Evolutionary conservation across 345 rosid species (phyloP).

Genomic region (Corchorus olitorius): DNA sequence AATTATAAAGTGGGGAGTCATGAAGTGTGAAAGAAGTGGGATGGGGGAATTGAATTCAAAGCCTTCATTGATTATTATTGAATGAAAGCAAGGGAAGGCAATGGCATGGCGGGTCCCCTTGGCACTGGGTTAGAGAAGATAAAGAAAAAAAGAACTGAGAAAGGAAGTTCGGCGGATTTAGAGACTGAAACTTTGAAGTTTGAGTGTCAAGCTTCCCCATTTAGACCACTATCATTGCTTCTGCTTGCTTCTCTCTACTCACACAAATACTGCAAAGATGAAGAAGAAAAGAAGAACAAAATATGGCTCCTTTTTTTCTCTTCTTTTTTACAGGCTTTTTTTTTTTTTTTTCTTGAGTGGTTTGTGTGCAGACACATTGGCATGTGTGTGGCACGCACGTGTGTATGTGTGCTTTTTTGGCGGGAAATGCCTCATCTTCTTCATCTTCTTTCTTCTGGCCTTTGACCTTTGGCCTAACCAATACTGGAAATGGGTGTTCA

Average conservation of each 20-base stretch:
- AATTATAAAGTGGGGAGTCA: slow-evolving; percentile 27
- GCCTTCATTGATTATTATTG: slow-evolving; percentile 48
- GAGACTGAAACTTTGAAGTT: slow-evolving; percentile 23
- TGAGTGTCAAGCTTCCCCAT: slow-evolving; percentile 18
- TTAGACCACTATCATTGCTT: slow-evolving; percentile 23
- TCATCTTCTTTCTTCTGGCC: slow-evolving; percentile 25
- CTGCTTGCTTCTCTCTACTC: slow-evolving; percentile 4
- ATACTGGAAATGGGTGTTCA: slow-evolving; percentile 20
- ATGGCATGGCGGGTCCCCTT: slow-evolving; percentile 39
- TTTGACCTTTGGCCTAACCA: slow-evolving; percentile 32
- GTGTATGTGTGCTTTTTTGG: slow-evolving; percentile 51
- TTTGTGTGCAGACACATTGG: slow-evolving; percentile 31
- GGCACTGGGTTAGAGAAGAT: slow-evolving; percentile 6
- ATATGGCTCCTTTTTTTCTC: slow-evolving; percentile 15
- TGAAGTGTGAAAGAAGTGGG: slow-evolving; percentile 32
- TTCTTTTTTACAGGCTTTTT: not conserved
- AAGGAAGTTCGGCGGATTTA: slow-evolving; percentile 8
- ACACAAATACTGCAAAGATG: not conserved
- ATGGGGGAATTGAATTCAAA: slow-evolving; percentile 39
- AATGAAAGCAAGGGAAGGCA: slow-evolving; percentile 25
- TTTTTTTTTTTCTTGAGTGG: slow-evolving; percentile 25
- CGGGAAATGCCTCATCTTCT: slow-evolving; percentile 39
- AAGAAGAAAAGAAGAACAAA: not conserved
- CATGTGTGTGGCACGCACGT: slow-evolving; percentile 42
- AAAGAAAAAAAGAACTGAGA: not conserved